Base-by-base conservation (phyloP, 306 rosid genomes). In the Vachellia pachyceras region DNA sequence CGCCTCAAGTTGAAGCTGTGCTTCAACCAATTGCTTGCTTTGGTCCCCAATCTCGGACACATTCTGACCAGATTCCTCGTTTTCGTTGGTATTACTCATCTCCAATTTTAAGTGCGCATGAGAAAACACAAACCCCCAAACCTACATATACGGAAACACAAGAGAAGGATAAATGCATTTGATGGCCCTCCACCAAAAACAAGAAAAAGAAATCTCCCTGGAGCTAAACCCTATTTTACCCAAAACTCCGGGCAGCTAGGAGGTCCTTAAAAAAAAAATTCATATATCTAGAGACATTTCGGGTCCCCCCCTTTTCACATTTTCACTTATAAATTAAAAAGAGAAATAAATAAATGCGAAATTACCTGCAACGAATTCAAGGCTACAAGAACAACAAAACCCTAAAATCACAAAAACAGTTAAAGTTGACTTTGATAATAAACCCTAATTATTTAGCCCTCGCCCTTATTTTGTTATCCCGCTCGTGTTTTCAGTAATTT, bases 51-150 rank as follows among this genome's bases (percentile, higher is more conserved):
- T 73, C 55, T 23, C 70, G 20, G 81, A 75, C 52, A 36, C 67
- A 1, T 76, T 76, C 65, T 80, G 81, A 44, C 72, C 81, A 85
- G 66, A 72, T 76, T 79, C 89, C 75, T 80, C 83, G 4, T 82
- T 87, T 52, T 80, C 95, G 80, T 85, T 84, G 47, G 89, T 57
- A 73, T 86, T 89, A 87, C 86, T 83, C 99, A 93, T 95, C 81
- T 87, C 72, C 72, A 61, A 84, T 76, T 89, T 69, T 42, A 82
- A 73, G 44, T 35, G 72, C 37, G 75, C 86, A 82, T 64, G 50
- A 74, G 82, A 73, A 61, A 72, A 69, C 73, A 33, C 47, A 75
- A 80, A 73, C 76, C 75, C 74, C 88, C 79, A 82, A 77, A 78
- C 55, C 78, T 72, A 73, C 36, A 69, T 70, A 65, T 25, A 77